Evolutionary conservation across 1,139 yeast species (phyloP).

Genomic region (Pichia sp.): DNA sequence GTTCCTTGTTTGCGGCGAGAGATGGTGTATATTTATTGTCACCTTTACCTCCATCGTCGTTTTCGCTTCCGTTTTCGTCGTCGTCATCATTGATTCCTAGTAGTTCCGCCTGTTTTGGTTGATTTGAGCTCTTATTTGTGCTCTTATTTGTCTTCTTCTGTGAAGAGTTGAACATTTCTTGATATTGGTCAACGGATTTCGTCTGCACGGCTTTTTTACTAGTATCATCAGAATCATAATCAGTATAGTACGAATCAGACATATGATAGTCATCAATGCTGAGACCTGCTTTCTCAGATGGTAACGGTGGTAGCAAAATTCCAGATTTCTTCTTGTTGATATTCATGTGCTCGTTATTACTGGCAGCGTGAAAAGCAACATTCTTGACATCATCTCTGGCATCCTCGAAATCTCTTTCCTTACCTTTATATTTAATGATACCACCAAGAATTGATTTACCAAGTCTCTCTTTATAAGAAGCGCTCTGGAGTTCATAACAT

Average conservation of each 20-base stretch:
- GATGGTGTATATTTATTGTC: conserved; percentile 2
- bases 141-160: conserved; percentile 14
- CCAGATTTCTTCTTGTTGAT: conserved; percentile 3
- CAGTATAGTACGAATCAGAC: conserved; percentile 20
- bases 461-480: conserved; percentile 58
- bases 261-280: conserved; percentile 16
- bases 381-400: conserved; percentile 60
- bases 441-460: conserved; percentile 78
- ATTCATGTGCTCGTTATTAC: conserved; percentile 74
- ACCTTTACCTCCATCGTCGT: too few relatives aligned
- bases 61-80: neutral
- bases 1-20: neutral
- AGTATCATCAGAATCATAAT: conserved; percentile 17
- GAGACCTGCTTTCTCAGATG: conserved; percentile 19
- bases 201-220: neutral
- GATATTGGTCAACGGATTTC: too few relatives aligned
- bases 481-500: conserved; percentile 50
- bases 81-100: conserved; percentile 8
- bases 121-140: too few relatives aligned
- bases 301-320: conserved; percentile 23
- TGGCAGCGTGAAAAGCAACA: conserved; percentile 42
- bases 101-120: conserved; percentile 5
- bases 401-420: conserved; percentile 71
- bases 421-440: conserved; percentile 69
- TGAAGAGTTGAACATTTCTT: neutral